These are phyloP conservation scores for Phytophthora sojae DNA, from an alignment of 352 stramenopile species.

Conservation along the genomic window DNA sequence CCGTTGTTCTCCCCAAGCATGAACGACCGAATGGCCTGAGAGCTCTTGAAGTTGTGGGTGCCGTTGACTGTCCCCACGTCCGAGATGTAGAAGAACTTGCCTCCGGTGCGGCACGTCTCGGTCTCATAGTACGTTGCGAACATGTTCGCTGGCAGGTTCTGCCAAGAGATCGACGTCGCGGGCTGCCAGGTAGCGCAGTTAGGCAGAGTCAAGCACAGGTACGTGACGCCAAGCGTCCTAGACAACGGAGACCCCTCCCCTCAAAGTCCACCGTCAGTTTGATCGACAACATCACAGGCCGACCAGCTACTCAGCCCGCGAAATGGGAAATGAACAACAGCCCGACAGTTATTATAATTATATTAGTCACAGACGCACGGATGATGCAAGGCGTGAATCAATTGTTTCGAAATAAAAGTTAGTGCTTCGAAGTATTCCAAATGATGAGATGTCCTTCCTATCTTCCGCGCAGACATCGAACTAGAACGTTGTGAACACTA, in stretches of 20 bases:
- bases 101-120: conserved; percentile 1
- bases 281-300: background rate
- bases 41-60: conserved; percentile 4
- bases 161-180: conserved; percentile 2
- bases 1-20: conserved; percentile 9
- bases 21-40: conserved; percentile 12
- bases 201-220: background rate
- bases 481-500: background rate
- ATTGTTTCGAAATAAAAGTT: background rate
- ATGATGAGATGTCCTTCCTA: background rate
- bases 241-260: background rate
- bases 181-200: conserved; percentile 2
- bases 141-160: background rate
- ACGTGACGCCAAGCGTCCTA: background rate
- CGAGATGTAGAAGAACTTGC: conserved; percentile 17
- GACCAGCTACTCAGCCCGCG: background rate
- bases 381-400: background rate
- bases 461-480: background rate
- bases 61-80: conserved; percentile 1
- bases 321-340: background rate
- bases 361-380: background rate
- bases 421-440: background rate
- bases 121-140: conserved; percentile 20
- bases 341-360: background rate
- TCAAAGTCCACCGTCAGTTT: background rate